A percentile compares a stretch with the other conserved stretches of the same genome.
Conservation (phyloP, 192 early-diverging fungal species). For the Entomortierella beljakovae region DNA sequence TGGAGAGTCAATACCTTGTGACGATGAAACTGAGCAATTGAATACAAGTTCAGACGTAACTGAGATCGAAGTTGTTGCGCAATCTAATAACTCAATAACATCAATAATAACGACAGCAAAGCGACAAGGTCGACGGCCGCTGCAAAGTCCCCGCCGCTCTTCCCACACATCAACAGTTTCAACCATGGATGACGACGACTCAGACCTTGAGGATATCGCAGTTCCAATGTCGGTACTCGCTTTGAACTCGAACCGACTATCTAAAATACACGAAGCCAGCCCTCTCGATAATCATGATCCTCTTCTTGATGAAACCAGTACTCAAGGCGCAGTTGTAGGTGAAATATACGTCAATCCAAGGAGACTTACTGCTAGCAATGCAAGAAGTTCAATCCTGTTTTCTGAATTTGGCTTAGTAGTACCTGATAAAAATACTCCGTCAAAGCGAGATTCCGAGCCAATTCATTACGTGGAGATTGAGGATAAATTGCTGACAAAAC, state of each 20-base stretch:
- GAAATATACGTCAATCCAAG: constrained; percentile 8
- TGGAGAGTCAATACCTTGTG: background rate
- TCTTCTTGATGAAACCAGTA: constrained; percentile 21
- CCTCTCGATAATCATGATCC: constrained; percentile 21
- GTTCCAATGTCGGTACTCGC: constrained; percentile 10
- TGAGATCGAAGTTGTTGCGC: background rate
- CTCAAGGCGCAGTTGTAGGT: constrained; percentile 5
- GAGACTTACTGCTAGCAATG: constrained; percentile 12
- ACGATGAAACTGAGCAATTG: background rate
- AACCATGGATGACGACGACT: constrained; percentile 28
- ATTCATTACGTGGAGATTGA: background rate
- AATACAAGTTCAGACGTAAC: background rate
- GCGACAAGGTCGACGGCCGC: background rate
- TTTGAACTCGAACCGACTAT: constrained; percentile 23
- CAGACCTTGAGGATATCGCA: constrained; percentile 33
- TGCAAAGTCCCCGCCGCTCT: constrained; percentile 2
- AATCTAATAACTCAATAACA: background rate
- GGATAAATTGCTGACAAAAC: background rate
- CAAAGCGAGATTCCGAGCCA: constrained; percentile 7
- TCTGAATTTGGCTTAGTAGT: constrained; percentile 10
- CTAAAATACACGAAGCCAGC: constrained; percentile 26
- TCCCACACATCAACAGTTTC: constrained; percentile 27
- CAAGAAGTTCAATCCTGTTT: constrained; percentile 31
- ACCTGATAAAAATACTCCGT: background rate
- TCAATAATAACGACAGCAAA: background rate